Evolutionary conservation across 1,139 yeast species (phyloP).

Genomic region (Lodderomyces jiufengensis): DNA sequence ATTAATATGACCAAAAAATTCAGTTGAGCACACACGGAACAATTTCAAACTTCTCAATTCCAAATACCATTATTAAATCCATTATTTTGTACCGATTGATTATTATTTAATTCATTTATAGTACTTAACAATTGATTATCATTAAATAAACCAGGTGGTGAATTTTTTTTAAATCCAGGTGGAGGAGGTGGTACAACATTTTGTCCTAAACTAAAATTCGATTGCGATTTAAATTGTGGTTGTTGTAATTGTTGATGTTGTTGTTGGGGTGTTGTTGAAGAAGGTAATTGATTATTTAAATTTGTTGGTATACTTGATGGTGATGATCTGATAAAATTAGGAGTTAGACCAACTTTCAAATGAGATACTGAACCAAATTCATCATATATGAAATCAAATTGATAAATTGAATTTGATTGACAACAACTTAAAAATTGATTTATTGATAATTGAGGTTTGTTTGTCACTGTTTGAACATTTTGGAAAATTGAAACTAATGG

Average conservation of each 20-base stretch:
- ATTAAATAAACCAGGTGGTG: slow-evolving; percentile 13
- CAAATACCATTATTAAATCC: slow-evolving; percentile 15
- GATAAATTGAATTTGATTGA: slow-evolving; percentile 20
- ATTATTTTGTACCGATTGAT: slow-evolving; percentile 3
- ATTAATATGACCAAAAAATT: background rate
- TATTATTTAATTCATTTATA: slow-evolving; percentile 12
- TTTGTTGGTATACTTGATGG: slow-evolving; percentile 8
- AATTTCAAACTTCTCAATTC: background rate
- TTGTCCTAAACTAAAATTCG: slow-evolving; percentile 1
- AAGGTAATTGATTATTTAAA: slow-evolving; percentile 3
- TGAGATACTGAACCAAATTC: slow-evolving; percentile 47
- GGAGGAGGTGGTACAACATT: slow-evolving; percentile 1
- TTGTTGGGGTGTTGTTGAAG: slow-evolving; percentile 3
- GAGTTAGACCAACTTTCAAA: slow-evolving; percentile 25
- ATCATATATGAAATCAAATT: slow-evolving; percentile 46
- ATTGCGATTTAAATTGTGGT: background rate
- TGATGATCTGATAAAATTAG: slow-evolving; percentile 7
- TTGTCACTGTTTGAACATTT: slow-evolving; percentile 26
- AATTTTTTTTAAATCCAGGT: slow-evolving; percentile 8
- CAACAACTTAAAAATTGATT: slow-evolving; percentile 43
- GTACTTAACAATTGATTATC: slow-evolving; percentile 13
- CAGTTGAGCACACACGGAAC: background rate
- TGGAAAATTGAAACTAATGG: slow-evolving; percentile 34
- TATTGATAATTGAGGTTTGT: slow-evolving; percentile 28
- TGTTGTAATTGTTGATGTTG: slow-evolving; percentile 7